These are phyloP conservation scores for Fusarium humuli DNA, from an alignment of 2,329 filamentous ascomycete genomes.

Conservation along the genomic window DNA sequence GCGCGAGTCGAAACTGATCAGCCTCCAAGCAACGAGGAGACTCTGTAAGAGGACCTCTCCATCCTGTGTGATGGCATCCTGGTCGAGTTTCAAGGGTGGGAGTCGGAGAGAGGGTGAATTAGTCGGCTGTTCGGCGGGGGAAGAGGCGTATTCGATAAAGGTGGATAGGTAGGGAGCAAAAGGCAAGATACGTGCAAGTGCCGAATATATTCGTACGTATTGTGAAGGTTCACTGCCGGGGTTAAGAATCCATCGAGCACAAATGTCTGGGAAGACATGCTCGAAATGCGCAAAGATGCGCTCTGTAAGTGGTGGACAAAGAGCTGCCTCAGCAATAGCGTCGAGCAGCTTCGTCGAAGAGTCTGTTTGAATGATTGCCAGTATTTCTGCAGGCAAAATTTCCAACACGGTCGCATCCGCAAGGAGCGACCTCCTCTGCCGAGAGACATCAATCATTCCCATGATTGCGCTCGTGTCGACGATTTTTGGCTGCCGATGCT, in stretches of 20 bases:
- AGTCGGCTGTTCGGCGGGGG: constrained; percentile 23
- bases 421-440: constrained; percentile 67
- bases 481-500: constrained; percentile 45
- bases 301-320: constrained; percentile 77
- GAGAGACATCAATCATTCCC: constrained; percentile 66
- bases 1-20: constrained; percentile 79
- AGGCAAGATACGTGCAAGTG: constrained; percentile 83
- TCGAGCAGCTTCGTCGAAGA: constrained; percentile 76
- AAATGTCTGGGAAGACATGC: constrained; percentile 81
- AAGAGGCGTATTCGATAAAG: constrained; percentile 66
- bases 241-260: constrained; percentile 78
- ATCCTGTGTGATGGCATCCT: constrained; percentile 40
- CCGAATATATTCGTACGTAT: constrained; percentile 67
- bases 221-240: constrained; percentile 51
- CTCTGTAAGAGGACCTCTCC: constrained; percentile 45
- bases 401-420: constrained; percentile 64
- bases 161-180: constrained; percentile 83
- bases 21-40: constrained; percentile 72
- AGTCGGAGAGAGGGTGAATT: constrained; percentile 47
- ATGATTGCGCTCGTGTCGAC: constrained; percentile 58
- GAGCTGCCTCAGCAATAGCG: constrained; percentile 74
- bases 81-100: constrained; percentile 48
- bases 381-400: constrained; percentile 76
- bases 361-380: constrained; percentile 73
- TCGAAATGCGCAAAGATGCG: constrained; percentile 80